Evolutionary conservation across 352 stramenopile genomes (phyloP).

Genomic region (Globisporangium iwayamae): DNA sequence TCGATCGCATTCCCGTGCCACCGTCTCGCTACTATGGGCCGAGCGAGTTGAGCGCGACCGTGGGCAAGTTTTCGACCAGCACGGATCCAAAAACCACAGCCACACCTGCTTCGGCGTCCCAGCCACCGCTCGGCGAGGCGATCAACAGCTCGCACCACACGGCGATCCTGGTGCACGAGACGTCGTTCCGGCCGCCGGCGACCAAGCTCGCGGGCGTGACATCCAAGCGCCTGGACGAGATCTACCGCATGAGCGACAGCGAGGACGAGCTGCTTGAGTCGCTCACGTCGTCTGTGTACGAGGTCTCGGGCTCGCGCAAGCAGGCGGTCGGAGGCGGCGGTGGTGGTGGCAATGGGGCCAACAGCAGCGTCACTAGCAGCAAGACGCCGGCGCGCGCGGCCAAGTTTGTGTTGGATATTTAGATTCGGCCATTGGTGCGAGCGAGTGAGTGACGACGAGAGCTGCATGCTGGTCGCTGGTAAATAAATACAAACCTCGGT

Average conservation of each 20-base stretch:
- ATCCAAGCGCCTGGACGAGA: conserved; percentile 62
- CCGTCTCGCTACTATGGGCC: conserved; percentile 49
- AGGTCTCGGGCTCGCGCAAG: conserved; percentile 37
- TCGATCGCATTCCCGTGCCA: conserved; percentile 69
- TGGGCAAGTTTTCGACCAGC: conserved; percentile 13
- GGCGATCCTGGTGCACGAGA: conserved; percentile 64
- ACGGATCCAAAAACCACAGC: neutral
- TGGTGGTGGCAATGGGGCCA: neutral
- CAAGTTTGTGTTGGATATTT: conserved; percentile 58
- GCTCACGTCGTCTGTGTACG: conserved; percentile 51
- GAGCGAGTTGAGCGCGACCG: conserved; percentile 44
- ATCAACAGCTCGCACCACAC: conserved; percentile 48
- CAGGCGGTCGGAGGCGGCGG: conserved; percentile 14
- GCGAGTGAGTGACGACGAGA: neutral
- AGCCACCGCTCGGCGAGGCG: conserved; percentile 21
- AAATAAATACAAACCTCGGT: too few species aligned
- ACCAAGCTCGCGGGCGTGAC: conserved; percentile 55
- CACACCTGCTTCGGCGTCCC: conserved; percentile 15
- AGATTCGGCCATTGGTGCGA: neutral
- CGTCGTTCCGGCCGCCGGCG: conserved; percentile 41
- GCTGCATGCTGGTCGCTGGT: neutral
- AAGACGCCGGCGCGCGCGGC: conserved; percentile 31
- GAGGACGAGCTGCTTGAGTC: conserved; percentile 76
- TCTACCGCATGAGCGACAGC: conserved; percentile 84
- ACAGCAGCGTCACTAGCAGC: conserved; percentile 9